phyloP scores from a whole-genome alignment of 257 asterid genomes.

The Ocimum tenuiflorum region DNA sequence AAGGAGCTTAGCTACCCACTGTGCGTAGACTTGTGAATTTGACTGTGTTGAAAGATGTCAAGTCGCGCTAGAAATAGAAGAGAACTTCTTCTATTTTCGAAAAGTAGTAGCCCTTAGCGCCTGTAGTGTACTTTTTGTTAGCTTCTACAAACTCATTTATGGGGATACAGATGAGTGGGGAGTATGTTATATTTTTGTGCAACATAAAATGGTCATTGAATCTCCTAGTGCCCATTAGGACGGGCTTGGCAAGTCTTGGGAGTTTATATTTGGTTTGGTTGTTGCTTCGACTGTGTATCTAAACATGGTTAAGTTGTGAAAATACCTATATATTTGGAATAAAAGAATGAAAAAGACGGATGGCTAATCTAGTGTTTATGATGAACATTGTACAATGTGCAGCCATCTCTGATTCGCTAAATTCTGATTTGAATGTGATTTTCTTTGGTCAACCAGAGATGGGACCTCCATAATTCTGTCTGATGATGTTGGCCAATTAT shows the following conservation, averaged over 20 bases:
- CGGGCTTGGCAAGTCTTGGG: not conserved
- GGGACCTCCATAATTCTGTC: conserved; percentile 96
- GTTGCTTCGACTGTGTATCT: conserved; percentile 7
- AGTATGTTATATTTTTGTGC: no score
- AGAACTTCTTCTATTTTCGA: no score
- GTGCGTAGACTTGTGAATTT: no score
- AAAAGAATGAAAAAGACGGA: not conserved
- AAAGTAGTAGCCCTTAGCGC: no score
- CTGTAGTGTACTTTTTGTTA: no score
- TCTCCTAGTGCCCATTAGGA: not conserved
- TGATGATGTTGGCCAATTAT: conserved; percentile 88
- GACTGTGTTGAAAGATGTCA: no score
- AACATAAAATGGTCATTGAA: not conserved
- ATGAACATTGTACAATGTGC: not conserved
- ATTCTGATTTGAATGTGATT: conserved; percentile 17
- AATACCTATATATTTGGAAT: not conserved
- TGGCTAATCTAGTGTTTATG: conserved; percentile 1
- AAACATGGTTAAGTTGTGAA: not conserved
- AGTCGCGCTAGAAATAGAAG: no score
- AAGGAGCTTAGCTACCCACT: no score
- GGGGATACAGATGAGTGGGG: no score
- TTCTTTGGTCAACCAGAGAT: conserved; percentile 55
- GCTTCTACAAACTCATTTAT: no score
- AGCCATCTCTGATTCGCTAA: conserved; percentile 12
- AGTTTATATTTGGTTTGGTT: not conserved